Conservation (phyloP, 768 basidiomycete genomes). For the Lactarius evosmus region DNA sequence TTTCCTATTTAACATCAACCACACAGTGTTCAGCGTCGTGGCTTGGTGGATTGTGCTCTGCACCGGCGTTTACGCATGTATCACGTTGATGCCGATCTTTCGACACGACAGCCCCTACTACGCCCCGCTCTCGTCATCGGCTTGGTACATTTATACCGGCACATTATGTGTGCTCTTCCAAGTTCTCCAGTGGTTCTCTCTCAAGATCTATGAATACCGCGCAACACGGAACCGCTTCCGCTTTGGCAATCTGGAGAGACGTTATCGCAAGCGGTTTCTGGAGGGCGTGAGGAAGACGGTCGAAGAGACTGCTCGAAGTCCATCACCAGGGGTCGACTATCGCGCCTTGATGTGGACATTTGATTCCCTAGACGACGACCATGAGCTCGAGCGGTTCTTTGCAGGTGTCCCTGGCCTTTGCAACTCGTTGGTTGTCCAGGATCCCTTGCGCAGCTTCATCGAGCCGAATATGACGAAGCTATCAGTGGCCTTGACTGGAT, state of each 20-base stretch:
- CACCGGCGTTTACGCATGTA: neutral
- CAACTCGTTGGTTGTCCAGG: neutral
- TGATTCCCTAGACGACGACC: neutral
- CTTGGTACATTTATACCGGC: conserved; percentile 2
- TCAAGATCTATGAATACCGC: no score
- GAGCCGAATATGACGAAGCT: conserved; percentile 3
- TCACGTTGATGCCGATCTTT: conserved; percentile 1
- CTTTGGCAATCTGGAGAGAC: neutral
- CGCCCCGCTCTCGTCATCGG: conserved; percentile 2
- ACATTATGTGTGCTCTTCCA: neutral
- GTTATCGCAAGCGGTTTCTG: neutral
- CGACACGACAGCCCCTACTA: neutral
- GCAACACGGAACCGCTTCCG: neutral
- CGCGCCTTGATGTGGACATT: conserved; percentile 2
- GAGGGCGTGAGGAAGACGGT: neutral
- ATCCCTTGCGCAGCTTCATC: neutral
- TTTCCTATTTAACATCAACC: conserved; percentile 13
- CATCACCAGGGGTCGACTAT: neutral
- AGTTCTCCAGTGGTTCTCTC: neutral
- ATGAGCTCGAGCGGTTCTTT: conserved; percentile 13
- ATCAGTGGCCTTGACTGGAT: neutral
- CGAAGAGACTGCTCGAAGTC: neutral
- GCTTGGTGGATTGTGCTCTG: neutral
- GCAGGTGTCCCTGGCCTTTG: neutral
- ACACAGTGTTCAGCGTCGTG: neutral